phyloP scores from a whole-genome alignment of 257 asterid species.

The Rubia yunnanensis region DNA sequence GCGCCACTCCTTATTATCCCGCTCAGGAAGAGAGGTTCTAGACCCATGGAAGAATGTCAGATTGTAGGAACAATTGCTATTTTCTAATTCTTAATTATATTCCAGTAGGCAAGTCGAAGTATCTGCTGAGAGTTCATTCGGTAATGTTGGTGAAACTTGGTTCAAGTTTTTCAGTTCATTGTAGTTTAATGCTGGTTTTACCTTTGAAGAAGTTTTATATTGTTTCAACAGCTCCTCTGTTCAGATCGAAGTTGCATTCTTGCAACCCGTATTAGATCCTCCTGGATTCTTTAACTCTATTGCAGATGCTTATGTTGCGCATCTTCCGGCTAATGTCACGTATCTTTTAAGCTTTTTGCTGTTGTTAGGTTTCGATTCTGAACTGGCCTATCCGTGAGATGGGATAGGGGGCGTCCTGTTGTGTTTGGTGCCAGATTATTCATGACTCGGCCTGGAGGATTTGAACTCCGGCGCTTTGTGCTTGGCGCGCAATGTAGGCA shows the following conservation, averaged over 20 bases:
- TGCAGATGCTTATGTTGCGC: too few species aligned
- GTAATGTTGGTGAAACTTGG: not conserved
- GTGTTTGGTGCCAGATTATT: too few species aligned
- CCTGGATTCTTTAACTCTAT: not conserved
- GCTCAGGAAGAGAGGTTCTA: conserved; percentile 6
- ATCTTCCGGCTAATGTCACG: too few species aligned
- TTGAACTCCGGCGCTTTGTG: too few species aligned
- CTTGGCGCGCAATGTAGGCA: too few species aligned
- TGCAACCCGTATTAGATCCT: not conserved
- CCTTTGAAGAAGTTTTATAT: not conserved
- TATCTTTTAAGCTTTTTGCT: too few species aligned
- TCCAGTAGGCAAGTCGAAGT: conserved; percentile 7
- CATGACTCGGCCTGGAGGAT: too few species aligned
- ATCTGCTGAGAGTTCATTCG: conserved; percentile 6
- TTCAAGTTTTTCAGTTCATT: not conserved
- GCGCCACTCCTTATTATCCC: conserved; percentile 9
- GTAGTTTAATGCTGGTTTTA: not conserved
- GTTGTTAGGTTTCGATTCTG: too few species aligned
- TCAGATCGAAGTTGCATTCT: not conserved
- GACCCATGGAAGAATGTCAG: conserved; percentile 2
- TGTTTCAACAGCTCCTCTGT: not conserved
- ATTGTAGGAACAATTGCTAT: conserved; percentile 12
- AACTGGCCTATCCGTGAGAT: too few species aligned
- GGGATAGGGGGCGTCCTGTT: too few species aligned
- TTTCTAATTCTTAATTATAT: conserved; percentile 10